A percentile compares a stretch with the other conserved stretches of the same genome.
These are phyloP conservation scores for Coemansia furcata DNA, from an alignment of 192 early-diverging fungal genomes.

Conservation along the genomic window DNA sequence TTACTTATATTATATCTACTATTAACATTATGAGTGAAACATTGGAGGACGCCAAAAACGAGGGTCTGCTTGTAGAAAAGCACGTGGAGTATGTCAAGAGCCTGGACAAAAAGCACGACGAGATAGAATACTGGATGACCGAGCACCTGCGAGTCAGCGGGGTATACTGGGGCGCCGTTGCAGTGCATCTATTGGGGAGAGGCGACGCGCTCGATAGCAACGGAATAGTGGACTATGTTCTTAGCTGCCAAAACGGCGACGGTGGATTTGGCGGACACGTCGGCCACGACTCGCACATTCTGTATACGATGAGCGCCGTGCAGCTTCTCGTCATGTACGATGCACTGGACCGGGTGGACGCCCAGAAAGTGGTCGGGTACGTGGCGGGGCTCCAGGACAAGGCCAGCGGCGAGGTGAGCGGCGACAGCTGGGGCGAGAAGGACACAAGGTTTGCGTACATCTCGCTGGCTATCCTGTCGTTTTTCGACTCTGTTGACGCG, in stretches of 20 bases:
- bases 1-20: not conserved
- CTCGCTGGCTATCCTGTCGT: constrained; percentile 73
- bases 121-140: constrained; percentile 90
- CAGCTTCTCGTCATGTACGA: constrained; percentile 84
- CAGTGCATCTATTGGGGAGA: constrained; percentile 69
- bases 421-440: constrained; percentile 91
- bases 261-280: constrained; percentile 90
- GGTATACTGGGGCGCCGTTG: constrained; percentile 91
- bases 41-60: not conserved
- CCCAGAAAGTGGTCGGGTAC: constrained; percentile 63
- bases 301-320: constrained; percentile 89
- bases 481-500: constrained; percentile 67
- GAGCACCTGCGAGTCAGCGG: constrained; percentile 91
- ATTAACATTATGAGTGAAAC: not conserved
- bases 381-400: constrained; percentile 61
- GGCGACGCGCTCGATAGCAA: constrained; percentile 65
- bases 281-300: constrained; percentile 86
- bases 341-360: constrained; percentile 74
- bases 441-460: constrained; percentile 93
- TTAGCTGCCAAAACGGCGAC: constrained; percentile 69
- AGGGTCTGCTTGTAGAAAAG: constrained; percentile 55
- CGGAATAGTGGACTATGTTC: constrained; percentile 75
- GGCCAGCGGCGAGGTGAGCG: constrained; percentile 76
- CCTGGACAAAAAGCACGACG: constrained; percentile 79
- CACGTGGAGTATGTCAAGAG: constrained; percentile 73